Evolutionary conservation across 176 grass and related monocot species (phyloP), one percentile per base, ranked within the genome.

Genomic region (Ensete glaucum): DNA sequence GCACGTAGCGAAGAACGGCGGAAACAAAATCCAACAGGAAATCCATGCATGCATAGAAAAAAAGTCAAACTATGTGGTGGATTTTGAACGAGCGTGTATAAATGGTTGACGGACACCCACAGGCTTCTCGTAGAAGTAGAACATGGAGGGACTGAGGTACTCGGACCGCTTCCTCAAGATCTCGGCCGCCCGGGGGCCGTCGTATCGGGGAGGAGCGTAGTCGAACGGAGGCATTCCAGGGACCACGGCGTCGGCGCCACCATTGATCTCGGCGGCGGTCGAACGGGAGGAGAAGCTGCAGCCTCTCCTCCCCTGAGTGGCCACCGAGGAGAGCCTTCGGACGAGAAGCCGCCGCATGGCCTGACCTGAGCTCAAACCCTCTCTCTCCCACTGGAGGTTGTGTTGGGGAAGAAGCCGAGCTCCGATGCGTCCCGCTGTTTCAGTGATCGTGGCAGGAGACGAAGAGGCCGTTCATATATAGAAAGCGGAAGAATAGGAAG

Each of bases 61-160:
- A 23, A 23, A 12, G 17, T 43, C 34, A 43, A 43, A 43, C 34
- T 6, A 43, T 43, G 3, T 43, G 34, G 34, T 43, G 34, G 34
- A 43, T 43, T 43, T 43, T 43, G 4, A 43, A 43, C 34, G 34
- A 6, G 34, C 34, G 34, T 43, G 0, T 43, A 43, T 6, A 43
- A 24, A 43, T 43, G 34, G 34, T 43, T 43, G 34, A 43, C 34
- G 34, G 4, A 43, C n/a, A 82, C 69, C 25, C 83, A 98, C 90
- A 48, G 94, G 94, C 3, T 98, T 85, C 74, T 85, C 87, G 62
- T 91, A 98, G 83, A 89, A 87, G 80, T 98, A 84, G 88, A 87
- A 89, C 4, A 91, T 69, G 19, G 94, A 92, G 67, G 94, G 94
- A 86, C 90, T 98, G 84, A 98, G 94, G 84, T 89, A 98, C 88